Conservation (phyloP, 2,329 filamentous ascomycete species). For the Tolypocladium inflatum region DNA sequence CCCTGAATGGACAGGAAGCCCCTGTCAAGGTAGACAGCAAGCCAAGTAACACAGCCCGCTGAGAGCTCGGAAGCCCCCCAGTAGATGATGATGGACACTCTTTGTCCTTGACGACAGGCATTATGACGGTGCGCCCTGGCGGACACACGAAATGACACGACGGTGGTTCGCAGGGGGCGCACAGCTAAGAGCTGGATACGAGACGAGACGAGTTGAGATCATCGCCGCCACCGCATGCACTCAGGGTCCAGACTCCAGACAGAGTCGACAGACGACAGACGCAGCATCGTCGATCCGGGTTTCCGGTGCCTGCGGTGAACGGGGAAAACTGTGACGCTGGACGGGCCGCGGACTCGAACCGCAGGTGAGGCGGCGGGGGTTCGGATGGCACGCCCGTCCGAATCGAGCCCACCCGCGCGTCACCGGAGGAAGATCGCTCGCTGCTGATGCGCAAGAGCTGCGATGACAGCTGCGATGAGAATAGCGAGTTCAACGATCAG, state of each 20-base stretch:
- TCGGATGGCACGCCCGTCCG: not conserved
- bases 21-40: not conserved
- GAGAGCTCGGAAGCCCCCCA: not conserved
- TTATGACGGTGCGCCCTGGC: not conserved
- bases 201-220: not conserved
- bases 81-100: not conserved
- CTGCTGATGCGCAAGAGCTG: not conserved
- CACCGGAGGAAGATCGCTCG: not conserved
- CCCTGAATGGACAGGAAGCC: not conserved
- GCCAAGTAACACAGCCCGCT: not conserved
- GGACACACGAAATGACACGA: not conserved
- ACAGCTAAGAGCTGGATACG: not conserved
- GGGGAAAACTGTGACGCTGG: not conserved
- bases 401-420: not conserved
- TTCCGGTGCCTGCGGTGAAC: not conserved
- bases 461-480: too few relatives aligned
- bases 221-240: not conserved
- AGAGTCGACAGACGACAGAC: not conserved
- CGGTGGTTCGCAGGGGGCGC: not conserved
- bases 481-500: not conserved
- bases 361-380: not conserved
- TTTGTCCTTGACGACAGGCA: not conserved
- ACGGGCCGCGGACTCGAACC: too few relatives aligned
- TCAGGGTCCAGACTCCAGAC: not conserved
- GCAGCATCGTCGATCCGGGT: not conserved